Percentiles rank a stretch among this genome's conserved stretches.
Conservation (phyloP, 176 grass and related monocot species). For the Thinopyrum elongatum region DNA sequence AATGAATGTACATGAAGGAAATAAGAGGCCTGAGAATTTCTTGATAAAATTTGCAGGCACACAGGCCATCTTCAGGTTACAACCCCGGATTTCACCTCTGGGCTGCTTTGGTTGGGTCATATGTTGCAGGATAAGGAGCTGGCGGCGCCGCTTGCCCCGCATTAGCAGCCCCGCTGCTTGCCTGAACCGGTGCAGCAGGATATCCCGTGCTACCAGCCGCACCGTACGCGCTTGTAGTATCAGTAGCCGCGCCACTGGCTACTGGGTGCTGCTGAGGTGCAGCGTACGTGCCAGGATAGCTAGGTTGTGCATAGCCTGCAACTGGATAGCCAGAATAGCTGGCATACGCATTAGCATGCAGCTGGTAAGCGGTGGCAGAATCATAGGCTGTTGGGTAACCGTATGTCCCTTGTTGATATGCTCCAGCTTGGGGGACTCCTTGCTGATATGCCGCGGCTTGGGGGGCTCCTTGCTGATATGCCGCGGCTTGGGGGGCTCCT, state of each 20-base stretch:
- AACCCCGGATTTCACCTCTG: constrained; percentile 36
- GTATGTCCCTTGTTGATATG: constrained; percentile 1
- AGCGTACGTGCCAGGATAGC: constrained; percentile 42
- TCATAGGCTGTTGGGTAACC: constrained; percentile 33
- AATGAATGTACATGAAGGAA: constrained; percentile 23
- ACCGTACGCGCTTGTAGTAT: constrained; percentile 22
- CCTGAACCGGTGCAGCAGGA: constrained; percentile 33
- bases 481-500: not conserved
- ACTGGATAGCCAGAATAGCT: constrained; percentile 51
- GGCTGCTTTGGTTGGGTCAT: constrained; percentile 3
- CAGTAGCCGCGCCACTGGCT: not conserved
- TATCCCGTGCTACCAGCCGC: constrained; percentile 26
- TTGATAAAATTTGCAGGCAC: constrained; percentile 2
- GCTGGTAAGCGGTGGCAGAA: constrained; percentile 34
- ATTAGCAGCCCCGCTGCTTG: constrained; percentile 13
- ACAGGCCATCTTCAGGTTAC: constrained; percentile 14
- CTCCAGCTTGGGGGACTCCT: no score
- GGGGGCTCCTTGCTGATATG: no score
- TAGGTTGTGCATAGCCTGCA: constrained; percentile 43
- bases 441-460: no score
- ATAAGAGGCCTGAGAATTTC: constrained; percentile 5
- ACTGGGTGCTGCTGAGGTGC: constrained; percentile 36
- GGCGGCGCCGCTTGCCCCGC: constrained; percentile 19
- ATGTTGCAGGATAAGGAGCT: not conserved
- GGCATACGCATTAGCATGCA: constrained; percentile 29